Evolutionary conservation across 306 rosid species (phyloP), one percentile per base, ranked within the genome.

Genomic region (Vigna angularis): DNA sequence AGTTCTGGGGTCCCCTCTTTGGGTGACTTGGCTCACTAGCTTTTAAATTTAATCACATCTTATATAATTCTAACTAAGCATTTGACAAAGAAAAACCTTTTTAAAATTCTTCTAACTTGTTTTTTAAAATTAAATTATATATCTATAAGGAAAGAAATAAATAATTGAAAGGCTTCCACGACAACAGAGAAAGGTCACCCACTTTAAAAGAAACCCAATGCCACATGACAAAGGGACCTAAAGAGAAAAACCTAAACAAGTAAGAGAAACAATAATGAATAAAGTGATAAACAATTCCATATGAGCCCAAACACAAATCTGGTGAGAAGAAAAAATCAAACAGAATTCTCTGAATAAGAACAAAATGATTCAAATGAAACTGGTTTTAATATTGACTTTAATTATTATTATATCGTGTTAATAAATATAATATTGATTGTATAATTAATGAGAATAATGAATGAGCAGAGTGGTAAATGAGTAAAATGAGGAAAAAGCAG

Each of bases 171-270:
- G 26, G 38, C 70, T 47, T 56, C n/a, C 13, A 40, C 14, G 28
- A 24, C 9, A 76, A 66, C 66, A 52, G 66, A 47, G 62, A 47
- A 78, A 78, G 82, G 51, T 50, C 63, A 78, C 82, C 76, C 38
- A 49, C 82, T 78, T 67, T 69, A 28, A 68, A 66, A 78, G 70
- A 78, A 69, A 50, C 18, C 82, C 81, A 57, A 47, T 47, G 34
- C 42, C 76, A 78, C 82, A 69, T 69, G 82, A 67, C 51, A 69
- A 36, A 48, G 45, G 77, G 55, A 26, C 36, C 22, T 16, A 70
- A 65, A 17, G 1, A 38, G 50, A 45, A 12, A 45, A 45, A 42
- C 47, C 47, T 0, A 24, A 5, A 7, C 14, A 20, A 17, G 3
- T 10, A 45, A 64, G 22, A 65, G 7, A 47, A 62, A 40, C 22